Evolutionary conservation across 306 rosid species (phyloP), one percentile per base, ranked within the genome.

Genomic region (Vachellia pachyceras): DNA sequence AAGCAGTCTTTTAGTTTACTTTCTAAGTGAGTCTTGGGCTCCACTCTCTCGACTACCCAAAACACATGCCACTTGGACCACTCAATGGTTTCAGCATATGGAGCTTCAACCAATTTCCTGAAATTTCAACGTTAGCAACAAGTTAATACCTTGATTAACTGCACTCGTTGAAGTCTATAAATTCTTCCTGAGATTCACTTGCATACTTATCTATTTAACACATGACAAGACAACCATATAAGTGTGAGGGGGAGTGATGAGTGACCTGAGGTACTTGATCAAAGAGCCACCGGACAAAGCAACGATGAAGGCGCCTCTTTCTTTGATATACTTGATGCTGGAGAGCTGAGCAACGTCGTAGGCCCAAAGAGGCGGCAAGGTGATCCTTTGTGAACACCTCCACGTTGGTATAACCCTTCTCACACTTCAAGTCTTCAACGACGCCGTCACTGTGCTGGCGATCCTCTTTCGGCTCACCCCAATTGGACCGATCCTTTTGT

Each of bases 221-320:
- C 18, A 10, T 0, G 11, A 18, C 4, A 54, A 54, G 6, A 54
- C 18, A 54, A 54, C 3, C 60, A 54, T 2, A n/a, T n/a, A 54
- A 6, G 23, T 15, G n/a, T n/a, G n/a, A 2, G 25, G 22, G 9
- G 10, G 61, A 20, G 25, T n/a, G 61, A 18, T 22, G 54, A n/a
- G 2, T 49, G 6, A 49, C 55, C 55, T 57, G 83, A 91, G 87
- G 55, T 82, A 75, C 40, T 86, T 49, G 80, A 90, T 88, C 50
- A 91, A 80, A 39, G 94, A 89, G 23, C 97, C 97, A n/a, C 97
- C 92, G 18, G 94, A 91, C 61, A 91, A 75, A 54, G 85, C 97
- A 33, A 90, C 91, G n/a, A 90, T 73, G 83, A 90, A 91, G 44
- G 84, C 74, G 1, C 91, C 90, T 78, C 90, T 91, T 74, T 85